A percentile compares a stretch with the other conserved stretches of the same genome.
These are phyloP conservation scores for Botrytis tulipae DNA, from an alignment of 2,329 filamentous ascomycete genomes.

Conservation along the genomic window DNA sequence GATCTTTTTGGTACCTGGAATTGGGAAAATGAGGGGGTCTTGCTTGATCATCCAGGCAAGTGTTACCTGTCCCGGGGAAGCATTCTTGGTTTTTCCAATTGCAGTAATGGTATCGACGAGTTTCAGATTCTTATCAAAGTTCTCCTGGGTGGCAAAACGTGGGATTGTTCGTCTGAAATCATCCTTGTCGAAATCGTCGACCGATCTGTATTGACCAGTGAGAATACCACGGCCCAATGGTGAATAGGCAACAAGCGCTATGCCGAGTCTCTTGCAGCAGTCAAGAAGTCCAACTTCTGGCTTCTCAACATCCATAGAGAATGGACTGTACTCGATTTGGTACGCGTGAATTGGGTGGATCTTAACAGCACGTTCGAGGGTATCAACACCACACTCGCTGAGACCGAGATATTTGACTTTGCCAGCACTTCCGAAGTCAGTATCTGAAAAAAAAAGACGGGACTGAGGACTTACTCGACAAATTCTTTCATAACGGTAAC, in stretches of 20 bases:
- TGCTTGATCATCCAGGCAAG: conserved; percentile 62
- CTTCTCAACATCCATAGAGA: conserved; percentile 56
- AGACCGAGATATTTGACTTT: conserved; percentile 58
- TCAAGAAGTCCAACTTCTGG: conserved; percentile 46
- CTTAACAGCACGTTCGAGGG: conserved; percentile 50
- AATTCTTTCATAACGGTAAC: conserved; percentile 35
- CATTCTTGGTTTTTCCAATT: conserved; percentile 52
- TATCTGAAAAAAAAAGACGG: conserved; percentile 25
- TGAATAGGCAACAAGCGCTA: conserved; percentile 30
- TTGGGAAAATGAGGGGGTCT: conserved; percentile 58
- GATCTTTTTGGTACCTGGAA: conserved; percentile 49
- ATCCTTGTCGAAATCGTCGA: conserved; percentile 22
- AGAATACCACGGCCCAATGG: conserved; percentile 51
- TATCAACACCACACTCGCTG: conserved; percentile 49
- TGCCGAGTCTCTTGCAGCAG: conserved; percentile 54
- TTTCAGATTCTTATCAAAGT: conserved; percentile 54
- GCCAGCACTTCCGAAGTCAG: conserved; percentile 46
- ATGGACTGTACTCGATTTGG: conserved; percentile 54
- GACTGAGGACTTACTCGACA: conserved; percentile 9
- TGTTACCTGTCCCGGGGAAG: conserved; percentile 55
- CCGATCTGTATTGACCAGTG: conserved; percentile 41
- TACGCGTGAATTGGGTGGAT: conserved; percentile 49
- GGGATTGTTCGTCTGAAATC: conserved; percentile 43
- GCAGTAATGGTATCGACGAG: conserved; percentile 50
- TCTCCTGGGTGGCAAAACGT: conserved; percentile 48